Evolutionary conservation across 2,329 filamentous ascomycete species (phyloP).

Genomic region (Mycogone perniciosa): DNA sequence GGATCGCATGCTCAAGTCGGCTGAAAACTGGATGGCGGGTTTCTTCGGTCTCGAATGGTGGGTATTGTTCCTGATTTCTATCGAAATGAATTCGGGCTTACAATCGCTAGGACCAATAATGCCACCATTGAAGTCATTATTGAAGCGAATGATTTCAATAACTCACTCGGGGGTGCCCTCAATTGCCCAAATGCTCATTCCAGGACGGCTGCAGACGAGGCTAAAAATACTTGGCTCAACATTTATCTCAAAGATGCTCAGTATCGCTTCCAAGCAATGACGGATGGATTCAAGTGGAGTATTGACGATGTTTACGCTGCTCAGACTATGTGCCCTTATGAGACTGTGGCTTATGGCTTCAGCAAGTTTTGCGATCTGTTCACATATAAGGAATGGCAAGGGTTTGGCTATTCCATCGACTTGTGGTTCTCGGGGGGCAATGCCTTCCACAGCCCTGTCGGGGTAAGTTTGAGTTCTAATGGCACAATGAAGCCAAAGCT

Average conservation of each 20-base stretch:
- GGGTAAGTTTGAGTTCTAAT: slow-evolving; percentile 32
- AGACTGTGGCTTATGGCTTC: slow-evolving; percentile 70
- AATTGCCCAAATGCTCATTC: slow-evolving; percentile 57
- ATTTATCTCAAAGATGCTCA: slow-evolving; percentile 62
- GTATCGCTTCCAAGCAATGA: slow-evolving; percentile 49
- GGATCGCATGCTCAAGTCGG: slow-evolving; percentile 69
- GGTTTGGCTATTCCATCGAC: slow-evolving; percentile 66
- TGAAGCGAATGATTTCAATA: slow-evolving; percentile 58
- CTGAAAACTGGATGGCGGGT: slow-evolving; percentile 71
- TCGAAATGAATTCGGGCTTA: neutral
- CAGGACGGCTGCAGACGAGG: slow-evolving; percentile 46
- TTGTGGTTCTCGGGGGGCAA: slow-evolving; percentile 56
- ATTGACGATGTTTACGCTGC: slow-evolving; percentile 57
- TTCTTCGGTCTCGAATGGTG: slow-evolving; percentile 70
- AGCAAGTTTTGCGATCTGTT: slow-evolving; percentile 70
- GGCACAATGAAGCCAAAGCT: neutral
- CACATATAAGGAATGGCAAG: slow-evolving; percentile 67
- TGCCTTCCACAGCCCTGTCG: slow-evolving; percentile 58
- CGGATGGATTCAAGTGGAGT: slow-evolving; percentile 57
- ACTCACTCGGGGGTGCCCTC: slow-evolving; percentile 61
- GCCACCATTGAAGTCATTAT: slow-evolving; percentile 68
- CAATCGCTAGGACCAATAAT: slow-evolving; percentile 50
- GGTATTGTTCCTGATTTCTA: neutral
- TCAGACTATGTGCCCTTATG: slow-evolving; percentile 69
- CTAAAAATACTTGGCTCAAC: slow-evolving; percentile 51